Evolutionary conservation across 306 rosid species (phyloP).

Genomic region (Inga laurina): DNA sequence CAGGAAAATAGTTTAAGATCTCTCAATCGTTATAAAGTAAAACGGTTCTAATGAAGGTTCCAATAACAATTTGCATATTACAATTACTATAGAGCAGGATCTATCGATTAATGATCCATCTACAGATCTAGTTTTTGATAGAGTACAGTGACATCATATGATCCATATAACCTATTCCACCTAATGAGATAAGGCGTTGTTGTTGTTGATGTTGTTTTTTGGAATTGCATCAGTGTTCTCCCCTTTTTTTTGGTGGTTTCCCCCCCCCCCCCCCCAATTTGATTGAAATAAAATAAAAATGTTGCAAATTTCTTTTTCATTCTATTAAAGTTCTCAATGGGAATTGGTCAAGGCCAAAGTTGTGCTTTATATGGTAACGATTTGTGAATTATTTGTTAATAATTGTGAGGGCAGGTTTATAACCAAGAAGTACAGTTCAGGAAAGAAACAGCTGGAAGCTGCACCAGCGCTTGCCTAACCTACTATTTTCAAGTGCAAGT

Average conservation of each 20-base stretch:
- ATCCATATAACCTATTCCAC: no score
- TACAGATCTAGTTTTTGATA: no score
- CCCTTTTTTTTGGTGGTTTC: neutral
- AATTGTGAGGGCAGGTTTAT: slow-evolving; percentile 62
- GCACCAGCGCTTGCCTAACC: slow-evolving; percentile 77
- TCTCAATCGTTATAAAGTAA: no score
- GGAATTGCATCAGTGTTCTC: neutral
- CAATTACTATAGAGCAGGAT: neutral
- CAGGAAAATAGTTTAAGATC: no score
- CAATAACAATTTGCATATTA: neutral
- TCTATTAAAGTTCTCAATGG: no score
- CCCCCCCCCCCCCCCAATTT: no score
- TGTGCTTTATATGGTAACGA: neutral
- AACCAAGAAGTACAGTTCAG: slow-evolving; percentile 80
- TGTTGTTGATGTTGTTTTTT: no score
- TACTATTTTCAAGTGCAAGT: slow-evolving; percentile 15
- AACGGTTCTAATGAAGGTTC: neutral
- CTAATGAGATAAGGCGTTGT: no score
- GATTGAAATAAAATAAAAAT: neutral
- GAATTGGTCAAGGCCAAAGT: neutral
- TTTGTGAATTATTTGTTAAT: neutral
- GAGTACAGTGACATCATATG: no score
- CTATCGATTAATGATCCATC: no score
- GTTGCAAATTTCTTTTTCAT: neutral
- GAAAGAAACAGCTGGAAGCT: slow-evolving; percentile 64